These are phyloP conservation scores for Globisporangium paddicum DNA, from an alignment of 352 stramenopile species.

Conservation along the genomic window DNA sequence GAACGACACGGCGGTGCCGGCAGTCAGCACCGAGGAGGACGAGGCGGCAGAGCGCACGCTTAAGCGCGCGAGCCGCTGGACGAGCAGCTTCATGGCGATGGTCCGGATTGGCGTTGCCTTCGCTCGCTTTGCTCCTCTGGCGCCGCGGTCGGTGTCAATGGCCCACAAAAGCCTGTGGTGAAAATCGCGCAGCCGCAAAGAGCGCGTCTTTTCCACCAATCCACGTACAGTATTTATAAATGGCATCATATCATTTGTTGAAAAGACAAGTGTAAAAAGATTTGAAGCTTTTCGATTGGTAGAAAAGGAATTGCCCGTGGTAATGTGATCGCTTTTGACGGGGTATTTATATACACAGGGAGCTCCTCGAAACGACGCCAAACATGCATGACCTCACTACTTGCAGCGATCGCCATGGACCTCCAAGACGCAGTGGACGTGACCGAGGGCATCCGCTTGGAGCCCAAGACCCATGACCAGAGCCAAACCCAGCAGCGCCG, in stretches of 20 bases:
- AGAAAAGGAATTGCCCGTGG: not conserved
- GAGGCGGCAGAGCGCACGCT: slow-evolving; percentile 11
- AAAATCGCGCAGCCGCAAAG: not conserved
- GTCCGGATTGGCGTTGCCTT: slow-evolving; percentile 6
- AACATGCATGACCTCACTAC: not conserved
- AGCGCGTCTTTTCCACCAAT: slow-evolving; percentile 3
- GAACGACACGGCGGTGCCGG: slow-evolving; percentile 4
- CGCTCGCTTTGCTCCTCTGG: not conserved
- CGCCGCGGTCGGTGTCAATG: slow-evolving; percentile 2
- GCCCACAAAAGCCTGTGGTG: slow-evolving; percentile 12
- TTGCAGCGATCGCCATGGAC: not conserved
- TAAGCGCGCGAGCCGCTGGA: slow-evolving; percentile 21
- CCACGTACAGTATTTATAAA: not conserved
- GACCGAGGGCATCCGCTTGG: not conserved
- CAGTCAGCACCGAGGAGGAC: not conserved
- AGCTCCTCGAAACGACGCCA: not conserved
- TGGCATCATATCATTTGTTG: not conserved
- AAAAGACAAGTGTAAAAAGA: not conserved
- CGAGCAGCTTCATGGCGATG: slow-evolving; percentile 19
- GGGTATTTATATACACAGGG: not conserved
- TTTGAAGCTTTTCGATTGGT: not conserved
- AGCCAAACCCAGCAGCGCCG: not conserved
- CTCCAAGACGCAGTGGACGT: not conserved
- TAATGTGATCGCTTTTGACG: not conserved
- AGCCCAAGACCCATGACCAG: not conserved